Base-by-base conservation (phyloP, 2,329 filamentous ascomycete species). In the Neopestalotiopsis clavispora region DNA sequence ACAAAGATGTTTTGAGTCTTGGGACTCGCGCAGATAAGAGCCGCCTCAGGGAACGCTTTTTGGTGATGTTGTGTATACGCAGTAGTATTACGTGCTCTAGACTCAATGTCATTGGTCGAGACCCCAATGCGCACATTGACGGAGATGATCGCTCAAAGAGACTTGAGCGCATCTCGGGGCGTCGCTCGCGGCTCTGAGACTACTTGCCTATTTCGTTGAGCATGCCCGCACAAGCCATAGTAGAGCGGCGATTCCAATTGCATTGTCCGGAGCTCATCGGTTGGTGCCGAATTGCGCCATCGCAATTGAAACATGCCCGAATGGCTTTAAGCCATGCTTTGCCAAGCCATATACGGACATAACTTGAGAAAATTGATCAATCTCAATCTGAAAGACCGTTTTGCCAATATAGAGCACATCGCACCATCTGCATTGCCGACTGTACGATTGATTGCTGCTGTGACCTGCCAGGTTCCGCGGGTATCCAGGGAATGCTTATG, bases 201-300 rank as follows among this genome's bases (percentile, higher is more conserved):
- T 42, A 67, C 65, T 59, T 67, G 65, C 65, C 65, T 67, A 60
- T 42, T 67, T 56, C 52, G 52, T 67, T 64, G 38, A 49, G 14
- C 40, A 64, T 13, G 34, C 42, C 61, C 28, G 45, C 49, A 20
- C 42, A 23, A 58, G 23, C 62, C 64, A 45, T 12, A 34, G 23
- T 32, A 13, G 42, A 28, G 34, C 30, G 64, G 45, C 28, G 23
- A 40, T 14, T 32, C 40, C 64, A 40, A 38, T 38, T 45, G n/a
- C 23, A 40, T 12, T 49, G 20, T 34, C 65, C 17, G n/a, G 52
- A 45, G 6, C 65, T 67, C 23, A 56, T 66, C 45, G 49, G 49
- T 56, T 60, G 56, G 59, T 67, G 23, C 56, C 65, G 65, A 60
- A 67, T 67, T 59, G 65, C 65, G 49, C 65, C 65, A 67, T 60